Evolutionary conservation across 345 rosid genomes (phyloP), one percentile per base, ranked within the genome.

Genomic region (Viola odorata): DNA sequence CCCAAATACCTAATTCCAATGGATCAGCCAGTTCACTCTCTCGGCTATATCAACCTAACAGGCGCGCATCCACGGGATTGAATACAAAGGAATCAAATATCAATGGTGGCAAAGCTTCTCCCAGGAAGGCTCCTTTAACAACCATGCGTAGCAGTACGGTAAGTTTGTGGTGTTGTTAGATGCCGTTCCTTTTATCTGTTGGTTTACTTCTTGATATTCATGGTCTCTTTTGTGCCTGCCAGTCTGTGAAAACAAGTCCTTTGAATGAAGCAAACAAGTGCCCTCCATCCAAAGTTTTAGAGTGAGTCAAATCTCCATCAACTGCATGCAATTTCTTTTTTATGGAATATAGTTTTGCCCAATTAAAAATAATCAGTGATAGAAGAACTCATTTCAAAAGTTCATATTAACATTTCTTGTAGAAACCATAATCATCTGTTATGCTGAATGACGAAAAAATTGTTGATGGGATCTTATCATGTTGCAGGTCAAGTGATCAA

Each of bases 401-500:
- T 23, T 23, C 32, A 23, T 2, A 23, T 23, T 23, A 23, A 23
- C 32, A 23, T 23, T 23, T 23, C 32, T 0, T 23, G 32, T 23
- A 23, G 32, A 23, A 23, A 23, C 32, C 32, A 23, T 23, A 23
- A 0, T 23, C 32, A 23, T 23, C 32, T 23, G 32, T 23, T 23
- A 23, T 23, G 32, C 32, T 23, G 32, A 23, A 23, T 50, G 32
- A 47, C 41, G n/a, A 41, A 36, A 50, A 40, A 53, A 39, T 12
- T 36, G 12, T 44, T 17, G 3, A 12, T 37, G 3, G 6, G 48
- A 23, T 47, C 55, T 64, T 39, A 60, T 68, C 45, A 12, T 37
- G n/a, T 67, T 79, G 68, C 84, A 91, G 97, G 70, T 73, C 73
- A 66, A 68, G 54, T 40, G 85, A 85, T 52, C 68, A 72, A 60